phyloP scores from a whole-genome alignment of 768 basidiomycete species.

The Infundibulicybe gibba region DNA sequence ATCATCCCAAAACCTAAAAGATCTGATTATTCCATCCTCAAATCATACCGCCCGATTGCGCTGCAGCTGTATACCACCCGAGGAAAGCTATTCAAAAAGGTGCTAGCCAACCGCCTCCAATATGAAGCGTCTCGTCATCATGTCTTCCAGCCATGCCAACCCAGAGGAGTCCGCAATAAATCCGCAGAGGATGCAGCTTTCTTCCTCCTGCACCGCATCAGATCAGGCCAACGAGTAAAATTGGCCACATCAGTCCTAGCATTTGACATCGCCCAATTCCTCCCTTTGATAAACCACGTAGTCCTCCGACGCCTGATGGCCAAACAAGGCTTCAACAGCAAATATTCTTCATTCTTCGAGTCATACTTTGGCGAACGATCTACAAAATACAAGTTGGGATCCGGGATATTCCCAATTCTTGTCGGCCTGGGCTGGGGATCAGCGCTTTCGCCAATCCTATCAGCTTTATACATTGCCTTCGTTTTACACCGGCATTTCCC shows the following conservation, averaged over 20 bases:
- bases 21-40: not conserved
- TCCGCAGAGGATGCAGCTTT: constrained; percentile 3
- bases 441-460: not conserved
- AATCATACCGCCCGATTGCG: not conserved
- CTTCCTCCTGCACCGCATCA: not conserved
- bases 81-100: constrained; percentile 3
- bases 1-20: not conserved
- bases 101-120: not conserved
- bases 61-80: constrained; percentile 1
- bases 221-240: not conserved
- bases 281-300: not conserved
- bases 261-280: not conserved
- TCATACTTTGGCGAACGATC: not conserved
- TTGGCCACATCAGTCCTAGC: not conserved
- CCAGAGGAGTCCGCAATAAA: constrained; percentile 1
- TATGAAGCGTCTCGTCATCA: not conserved
- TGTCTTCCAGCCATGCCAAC: constrained; percentile 1
- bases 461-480: not conserved
- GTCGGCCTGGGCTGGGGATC: constrained; percentile 1
- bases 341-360: not conserved
- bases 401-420: not conserved
- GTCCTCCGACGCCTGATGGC: not conserved
- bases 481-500: not conserved
- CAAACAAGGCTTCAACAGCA: not conserved
- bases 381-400: not conserved